Evolutionary conservation across 768 basidiomycete species (phyloP), one percentile per base, ranked within the genome.

Genomic region (Kwoniella shandongensis): DNA sequence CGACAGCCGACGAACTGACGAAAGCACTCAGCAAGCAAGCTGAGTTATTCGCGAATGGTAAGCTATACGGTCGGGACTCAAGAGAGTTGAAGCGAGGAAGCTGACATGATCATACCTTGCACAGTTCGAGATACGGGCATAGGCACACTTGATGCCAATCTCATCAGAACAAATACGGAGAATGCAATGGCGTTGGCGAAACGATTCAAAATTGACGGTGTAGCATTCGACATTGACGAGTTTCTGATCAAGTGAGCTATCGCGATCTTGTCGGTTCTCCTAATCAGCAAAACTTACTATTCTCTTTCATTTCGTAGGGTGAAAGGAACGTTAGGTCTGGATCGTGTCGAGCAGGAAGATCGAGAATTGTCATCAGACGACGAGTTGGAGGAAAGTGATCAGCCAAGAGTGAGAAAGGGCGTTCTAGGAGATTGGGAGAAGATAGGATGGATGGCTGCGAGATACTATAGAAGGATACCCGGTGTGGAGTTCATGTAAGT

Each of bases 161-260:
- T 93, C 22, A 83, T 98, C 25, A 77, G 88, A 1, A 83, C 85
- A 71, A 85, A 87, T 11, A 86, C 89, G 2, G 86, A 84, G 58
- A 83, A 90, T 66, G 85, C 87, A 41, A 86, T 89, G 1, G 85
- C 86, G 65, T 87, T 93, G 72, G 92, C 92, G n/a, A 88, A 89
- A 27, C 85, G 86, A 27, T 86, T 94, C 84, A 91, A 89, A 75
- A 84, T 89, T 0, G 90, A 89, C 51, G 84, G 84, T 0, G 88
- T 89, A 52, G 85, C 87, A 13, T 99, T 98, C 70, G 94, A 99
- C 70, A 79, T 88, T 38, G 91, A 94, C 63, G 92, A 97, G 53
- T 97, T 93, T 66, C 80, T 99, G 5, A 45, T 63, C 3, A 54
- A 59, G 66, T 68, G 81, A 30, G 59, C 47, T 30, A 27, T 25